Conservation (phyloP, 257 asterid species). For the Solanum sejunctum region DNA sequence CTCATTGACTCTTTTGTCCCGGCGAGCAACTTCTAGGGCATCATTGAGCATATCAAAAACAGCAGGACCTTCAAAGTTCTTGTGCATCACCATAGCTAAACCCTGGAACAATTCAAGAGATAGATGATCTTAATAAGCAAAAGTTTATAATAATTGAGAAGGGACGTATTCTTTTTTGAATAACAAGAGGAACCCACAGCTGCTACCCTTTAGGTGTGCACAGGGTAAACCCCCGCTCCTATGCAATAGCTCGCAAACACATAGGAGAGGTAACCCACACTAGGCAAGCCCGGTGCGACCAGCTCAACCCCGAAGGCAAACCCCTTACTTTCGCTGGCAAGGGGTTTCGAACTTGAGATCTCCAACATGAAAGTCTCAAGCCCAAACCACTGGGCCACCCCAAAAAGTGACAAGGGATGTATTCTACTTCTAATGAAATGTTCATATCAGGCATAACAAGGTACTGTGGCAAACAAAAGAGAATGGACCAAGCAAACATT, state of each 20-base stretch:
- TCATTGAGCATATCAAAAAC: constrained; percentile 71
- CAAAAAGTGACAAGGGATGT: not conserved
- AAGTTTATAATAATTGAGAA: not conserved
- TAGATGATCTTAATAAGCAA: not conserved
- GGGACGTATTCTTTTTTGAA: not conserved
- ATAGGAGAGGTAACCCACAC: too few species aligned
- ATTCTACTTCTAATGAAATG: not conserved
- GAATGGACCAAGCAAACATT: not conserved
- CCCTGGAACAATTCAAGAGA: constrained; percentile 31
- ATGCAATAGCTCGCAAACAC: too few species aligned
- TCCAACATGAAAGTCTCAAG: too few species aligned
- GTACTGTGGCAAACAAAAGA: not conserved
- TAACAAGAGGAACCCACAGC: too few species aligned
- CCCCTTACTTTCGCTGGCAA: too few species aligned
- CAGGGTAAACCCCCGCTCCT: too few species aligned
- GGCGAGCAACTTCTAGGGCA: constrained; percentile 55
- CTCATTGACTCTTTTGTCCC: constrained; percentile 45
- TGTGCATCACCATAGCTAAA: constrained; percentile 93
- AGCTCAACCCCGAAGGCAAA: too few species aligned
- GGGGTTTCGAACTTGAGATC: too few species aligned
- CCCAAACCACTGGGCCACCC: too few species aligned
- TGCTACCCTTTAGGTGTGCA: too few species aligned
- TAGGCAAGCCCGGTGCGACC: too few species aligned
- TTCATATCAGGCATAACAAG: not conserved
- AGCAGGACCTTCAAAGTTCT: constrained; percentile 67